phyloP scores from a whole-genome alignment of 1,284 basidiomycete genomes.

The Leccinum griseonigrum region DNA sequence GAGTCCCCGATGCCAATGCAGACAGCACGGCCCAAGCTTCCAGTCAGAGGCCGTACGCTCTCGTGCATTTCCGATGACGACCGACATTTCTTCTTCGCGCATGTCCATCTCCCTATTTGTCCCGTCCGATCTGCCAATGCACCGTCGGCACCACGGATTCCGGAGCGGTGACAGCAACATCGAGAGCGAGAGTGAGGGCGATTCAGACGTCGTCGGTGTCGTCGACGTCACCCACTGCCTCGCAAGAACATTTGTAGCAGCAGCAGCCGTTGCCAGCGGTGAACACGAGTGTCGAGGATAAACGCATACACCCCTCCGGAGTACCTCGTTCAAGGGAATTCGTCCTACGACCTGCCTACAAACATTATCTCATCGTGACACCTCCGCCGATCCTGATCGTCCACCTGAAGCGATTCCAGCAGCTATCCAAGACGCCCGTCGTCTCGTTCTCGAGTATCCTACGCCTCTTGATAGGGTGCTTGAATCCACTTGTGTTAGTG shows the following conservation, averaged over 20 bases:
- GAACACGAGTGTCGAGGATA: conserved; percentile 3
- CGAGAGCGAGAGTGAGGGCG: conserved; percentile 41
- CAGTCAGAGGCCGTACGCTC: conserved; percentile 10
- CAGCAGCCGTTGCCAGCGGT: conserved; percentile 14
- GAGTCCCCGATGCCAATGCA: conserved; percentile 35
- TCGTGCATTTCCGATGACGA: conserved; percentile 7
- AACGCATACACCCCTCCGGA: conserved; percentile 14
- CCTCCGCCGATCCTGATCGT: conserved; percentile 89
- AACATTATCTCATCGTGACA: conserved; percentile 86
- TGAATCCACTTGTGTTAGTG: no score
- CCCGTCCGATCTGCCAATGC: conserved; percentile 29
- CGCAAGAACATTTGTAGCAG: conserved; percentile 19
- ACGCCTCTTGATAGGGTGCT: no score
- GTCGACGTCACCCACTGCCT: conserved; percentile 35
- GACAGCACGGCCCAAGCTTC: conserved; percentile 17
- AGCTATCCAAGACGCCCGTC: conserved; percentile 49
- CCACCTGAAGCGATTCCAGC: conserved; percentile 93
- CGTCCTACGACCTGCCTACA: conserved; percentile 82
- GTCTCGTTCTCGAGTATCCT: conserved; percentile 46
- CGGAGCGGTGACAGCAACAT: conserved; percentile 36
- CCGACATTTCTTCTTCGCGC: conserved; percentile 12
- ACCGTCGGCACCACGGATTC: conserved; percentile 18
- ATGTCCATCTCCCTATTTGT: conserved; percentile 31
- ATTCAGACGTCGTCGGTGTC: conserved; percentile 42
- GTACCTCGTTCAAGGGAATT: conserved; percentile 55